Evolutionary conservation across 2,329 filamentous ascomycete genomes (phyloP).

Genomic region (Trichophyton equinum): DNA sequence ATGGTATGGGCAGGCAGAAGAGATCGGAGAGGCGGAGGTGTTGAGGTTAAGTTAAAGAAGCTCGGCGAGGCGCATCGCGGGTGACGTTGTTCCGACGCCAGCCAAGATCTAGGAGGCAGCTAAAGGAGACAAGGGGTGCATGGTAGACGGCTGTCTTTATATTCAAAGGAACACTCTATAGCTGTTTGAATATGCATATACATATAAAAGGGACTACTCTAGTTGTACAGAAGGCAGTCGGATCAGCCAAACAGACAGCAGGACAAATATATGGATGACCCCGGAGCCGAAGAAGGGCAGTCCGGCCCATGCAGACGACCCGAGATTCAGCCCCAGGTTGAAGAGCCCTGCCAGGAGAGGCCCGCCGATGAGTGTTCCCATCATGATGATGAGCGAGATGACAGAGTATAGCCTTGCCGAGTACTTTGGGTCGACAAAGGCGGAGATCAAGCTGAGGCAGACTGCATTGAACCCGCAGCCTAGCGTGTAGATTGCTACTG

Average conservation of each 20-base stretch:
- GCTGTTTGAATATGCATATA: not conserved
- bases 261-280: conserved; percentile 19
- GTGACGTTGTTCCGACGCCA: not conserved
- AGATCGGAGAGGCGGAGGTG: not conserved
- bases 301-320: conserved; percentile 35
- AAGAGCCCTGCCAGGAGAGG: conserved; percentile 36
- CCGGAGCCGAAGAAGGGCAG: conserved; percentile 35
- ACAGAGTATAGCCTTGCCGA: conserved; percentile 39
- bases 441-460: conserved; percentile 37
- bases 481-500: conserved; percentile 36
- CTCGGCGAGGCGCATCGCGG: conserved; percentile 1
- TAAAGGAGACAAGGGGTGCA: not conserved
- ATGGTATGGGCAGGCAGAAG: not conserved
- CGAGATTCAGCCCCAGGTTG: conserved; percentile 35
- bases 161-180: not conserved
- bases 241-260: conserved; percentile 8
- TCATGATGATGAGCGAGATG: conserved; percentile 37
- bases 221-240: conserved; percentile 5
- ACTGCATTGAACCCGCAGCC: conserved; percentile 38
- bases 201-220: not conserved
- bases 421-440: conserved; percentile 37
- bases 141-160: not conserved
- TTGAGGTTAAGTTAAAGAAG: not conserved
- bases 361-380: conserved; percentile 38
- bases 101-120: not conserved